Evolutionary conservation across 2,329 filamentous ascomycete genomes (phyloP), one percentile per base, ranked within the genome.

Genomic region (Clonostachys byssicola): DNA sequence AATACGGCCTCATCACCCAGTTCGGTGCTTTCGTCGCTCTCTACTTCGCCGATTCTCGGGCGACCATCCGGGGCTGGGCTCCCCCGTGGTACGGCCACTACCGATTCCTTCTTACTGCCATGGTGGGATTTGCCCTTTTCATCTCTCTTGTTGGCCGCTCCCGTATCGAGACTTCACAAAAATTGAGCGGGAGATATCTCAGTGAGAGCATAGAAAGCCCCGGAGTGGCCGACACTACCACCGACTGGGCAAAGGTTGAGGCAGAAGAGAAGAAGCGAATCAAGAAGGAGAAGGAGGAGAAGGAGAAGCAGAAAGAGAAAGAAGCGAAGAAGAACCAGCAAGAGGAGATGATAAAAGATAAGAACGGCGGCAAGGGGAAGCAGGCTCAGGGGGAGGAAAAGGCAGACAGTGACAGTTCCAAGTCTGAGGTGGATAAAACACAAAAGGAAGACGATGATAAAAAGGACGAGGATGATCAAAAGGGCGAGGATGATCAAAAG

Each of bases 61-160:
- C 89, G 13, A 79, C 86, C 9, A 77, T 78, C 45, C 74, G 75
- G 39, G 92, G 91, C 54, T 94, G 88, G 85, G 85, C 86, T 4
- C 92, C 92, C 20, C 62, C 75, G 36, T 96, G 92, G 92, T 96
- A 96, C 65, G 79, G 77, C 50, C 88, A 85, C 44, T 96, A 96
- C 73, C 89, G 92, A 34, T 96, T 96, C 67, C 85, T 95, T 9
- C 76, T 96, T 56, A 96, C 92, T 3, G 92, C 92, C 64, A 79
- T 96, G 51, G 92, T 96, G 30, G 92, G 92, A 38, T 74, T 81
- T 40, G 85, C 87, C 52, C 92, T 96, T 55, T 83, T 94, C 40
- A 71, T 89, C 56, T 92, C 82, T 52, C 72, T 96, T 54, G 79
- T 96, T 52, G 90, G 89, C 39, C 83, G 92, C 51, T 87, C 91